Evolutionary conservation across 345 rosid genomes (phyloP).

Genomic region (Populus deltoides): DNA sequence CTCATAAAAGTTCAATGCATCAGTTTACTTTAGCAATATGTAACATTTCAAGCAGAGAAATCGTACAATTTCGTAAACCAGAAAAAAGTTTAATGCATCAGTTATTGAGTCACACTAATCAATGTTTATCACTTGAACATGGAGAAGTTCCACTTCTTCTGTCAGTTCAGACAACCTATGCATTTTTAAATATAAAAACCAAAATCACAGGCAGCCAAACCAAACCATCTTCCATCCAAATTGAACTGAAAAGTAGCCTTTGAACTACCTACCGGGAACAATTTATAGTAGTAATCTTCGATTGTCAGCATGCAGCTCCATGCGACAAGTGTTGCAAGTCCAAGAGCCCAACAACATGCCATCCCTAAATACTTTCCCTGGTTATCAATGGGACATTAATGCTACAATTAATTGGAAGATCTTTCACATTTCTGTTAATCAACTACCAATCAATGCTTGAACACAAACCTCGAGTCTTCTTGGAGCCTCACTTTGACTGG

Average conservation of each 20-base stretch:
- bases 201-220: no score
- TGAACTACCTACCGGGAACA: constrained; percentile 51
- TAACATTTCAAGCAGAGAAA: neutral
- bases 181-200: neutral
- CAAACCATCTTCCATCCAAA: no score
- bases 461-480: constrained; percentile 41
- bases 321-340: constrained; percentile 68
- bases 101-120: no score
- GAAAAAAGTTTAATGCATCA: no score
- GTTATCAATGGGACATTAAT: neutral
- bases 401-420: neutral
- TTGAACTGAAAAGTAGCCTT: no score
- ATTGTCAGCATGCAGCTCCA: constrained; percentile 89
- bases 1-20: neutral
- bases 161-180: neutral
- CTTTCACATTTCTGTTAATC: neutral
- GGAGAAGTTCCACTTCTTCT: neutral
- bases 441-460: constrained; percentile 4
- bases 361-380: constrained; percentile 70
- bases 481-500: constrained; percentile 18
- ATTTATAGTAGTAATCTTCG: constrained; percentile 65
- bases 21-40: neutral
- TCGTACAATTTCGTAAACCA: no score
- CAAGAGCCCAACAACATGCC: constrained; percentile 71
- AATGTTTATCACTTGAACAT: neutral